phyloP scores from a whole-genome alignment of 2,329 filamentous ascomycete species.

The Rutstroemia sp. region DNA sequence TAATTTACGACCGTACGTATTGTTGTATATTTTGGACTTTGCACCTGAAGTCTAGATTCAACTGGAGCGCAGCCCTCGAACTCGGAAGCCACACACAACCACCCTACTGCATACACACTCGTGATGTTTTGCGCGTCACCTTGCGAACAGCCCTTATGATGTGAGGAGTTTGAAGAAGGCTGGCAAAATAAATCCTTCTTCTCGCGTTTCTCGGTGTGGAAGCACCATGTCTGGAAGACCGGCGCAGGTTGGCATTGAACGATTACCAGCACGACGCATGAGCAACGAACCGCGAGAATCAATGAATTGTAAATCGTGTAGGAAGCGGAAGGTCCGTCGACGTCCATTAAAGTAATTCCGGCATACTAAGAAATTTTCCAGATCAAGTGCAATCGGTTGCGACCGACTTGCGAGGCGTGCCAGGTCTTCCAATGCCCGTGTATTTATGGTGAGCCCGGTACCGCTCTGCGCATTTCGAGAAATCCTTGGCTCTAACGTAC shows the following conservation, averaged over 20 bases:
- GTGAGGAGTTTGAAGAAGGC: conserved; percentile 18
- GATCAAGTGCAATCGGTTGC: conserved; percentile 88
- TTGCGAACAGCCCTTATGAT: conserved; percentile 22
- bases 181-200: conserved; percentile 11
- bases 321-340: conserved; percentile 74
- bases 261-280: conserved; percentile 29
- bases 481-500: conserved; percentile 7
- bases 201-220: conserved; percentile 1
- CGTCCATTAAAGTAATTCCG: conserved; percentile 16
- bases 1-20: not conserved
- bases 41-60: not conserved
- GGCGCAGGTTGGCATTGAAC: conserved; percentile 30
- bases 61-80: not conserved
- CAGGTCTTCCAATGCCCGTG: conserved; percentile 84
- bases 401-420: conserved; percentile 81
- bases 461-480: not conserved
- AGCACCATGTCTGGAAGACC: conserved; percentile 26
- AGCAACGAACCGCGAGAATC: conserved; percentile 65
- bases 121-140: conserved; percentile 18
- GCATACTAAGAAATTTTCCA: conserved; percentile 33
- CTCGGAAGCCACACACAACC: not conserved
- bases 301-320: conserved; percentile 94
- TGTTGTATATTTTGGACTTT: not conserved
- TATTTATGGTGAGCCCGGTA: conserved; percentile 70
- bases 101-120: not conserved